These are phyloP conservation scores for Solanum rostratum DNA, from an alignment of 257 asterid genomes.

Conservation along the genomic window DNA sequence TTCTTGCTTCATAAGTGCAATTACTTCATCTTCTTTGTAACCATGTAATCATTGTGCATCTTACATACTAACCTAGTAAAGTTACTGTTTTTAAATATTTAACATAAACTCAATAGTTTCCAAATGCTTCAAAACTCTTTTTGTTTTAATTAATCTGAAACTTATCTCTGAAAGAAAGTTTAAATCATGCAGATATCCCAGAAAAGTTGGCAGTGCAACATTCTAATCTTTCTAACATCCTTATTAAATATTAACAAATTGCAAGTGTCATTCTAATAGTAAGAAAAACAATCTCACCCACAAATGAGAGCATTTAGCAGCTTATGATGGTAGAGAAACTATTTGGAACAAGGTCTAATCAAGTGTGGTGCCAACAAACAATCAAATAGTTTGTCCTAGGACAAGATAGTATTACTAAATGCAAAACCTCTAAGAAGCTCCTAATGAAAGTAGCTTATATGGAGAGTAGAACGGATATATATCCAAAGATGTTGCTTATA, in stretches of 20 bases:
- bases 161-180: background rate
- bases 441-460: background rate
- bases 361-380: background rate
- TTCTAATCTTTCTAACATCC: background rate
- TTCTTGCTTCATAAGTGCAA: background rate
- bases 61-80: background rate
- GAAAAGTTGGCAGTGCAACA: background rate
- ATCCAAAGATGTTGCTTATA: background rate
- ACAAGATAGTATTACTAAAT: background rate
- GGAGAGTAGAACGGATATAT: background rate
- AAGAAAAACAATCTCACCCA: background rate
- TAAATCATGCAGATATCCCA: background rate
- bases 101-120: background rate
- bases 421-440: background rate
- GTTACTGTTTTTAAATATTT: background rate
- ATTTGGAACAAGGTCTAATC: background rate
- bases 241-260: background rate
- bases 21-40: background rate
- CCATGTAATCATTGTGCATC: background rate
- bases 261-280: background rate
- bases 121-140: background rate
- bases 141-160: background rate
- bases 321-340: background rate
- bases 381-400: background rate
- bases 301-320: background rate